Conservation (phyloP, 495 filamentous ascomycete genomes). For the Penicillium daleae region DNA sequence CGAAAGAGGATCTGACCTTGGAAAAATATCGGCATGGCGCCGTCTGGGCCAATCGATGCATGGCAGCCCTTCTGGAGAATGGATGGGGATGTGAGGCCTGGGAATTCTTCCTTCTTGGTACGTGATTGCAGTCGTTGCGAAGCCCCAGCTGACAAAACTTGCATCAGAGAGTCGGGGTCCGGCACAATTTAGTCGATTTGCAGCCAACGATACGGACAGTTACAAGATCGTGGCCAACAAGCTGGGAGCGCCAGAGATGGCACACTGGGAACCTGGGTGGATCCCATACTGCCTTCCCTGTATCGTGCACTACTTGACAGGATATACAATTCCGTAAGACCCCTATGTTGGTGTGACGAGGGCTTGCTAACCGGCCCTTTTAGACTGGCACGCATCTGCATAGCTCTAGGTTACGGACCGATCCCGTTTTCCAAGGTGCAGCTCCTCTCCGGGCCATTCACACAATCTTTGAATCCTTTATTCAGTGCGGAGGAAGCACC, state of each 20-base stretch:
- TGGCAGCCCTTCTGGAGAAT: background rate
- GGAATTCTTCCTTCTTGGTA: background rate
- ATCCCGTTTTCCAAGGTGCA: no score
- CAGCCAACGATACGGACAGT: background rate
- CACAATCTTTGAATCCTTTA: no score
- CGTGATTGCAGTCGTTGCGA: background rate
- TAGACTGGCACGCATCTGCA: background rate
- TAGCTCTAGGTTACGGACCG: background rate
- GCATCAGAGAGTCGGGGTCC: background rate
- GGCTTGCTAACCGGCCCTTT: no score
- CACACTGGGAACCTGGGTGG: background rate
- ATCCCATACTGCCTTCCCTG: background rate
- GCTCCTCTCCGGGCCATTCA: no score
- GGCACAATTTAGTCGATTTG: background rate
- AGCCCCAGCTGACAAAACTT: background rate
- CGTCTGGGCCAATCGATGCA: background rate
- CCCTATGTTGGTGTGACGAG: no score
- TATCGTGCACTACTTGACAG: background rate
- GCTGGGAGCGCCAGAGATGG: no score
- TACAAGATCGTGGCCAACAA: background rate
- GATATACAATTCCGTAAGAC: background rate
- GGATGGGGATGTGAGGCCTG: background rate
- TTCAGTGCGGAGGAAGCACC: no score
- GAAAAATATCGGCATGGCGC: background rate
- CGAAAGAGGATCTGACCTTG: background rate